These are phyloP conservation scores for Phyllostachys edulis DNA, from an alignment of 176 grass and related monocot species.

Conservation along the genomic window DNA sequence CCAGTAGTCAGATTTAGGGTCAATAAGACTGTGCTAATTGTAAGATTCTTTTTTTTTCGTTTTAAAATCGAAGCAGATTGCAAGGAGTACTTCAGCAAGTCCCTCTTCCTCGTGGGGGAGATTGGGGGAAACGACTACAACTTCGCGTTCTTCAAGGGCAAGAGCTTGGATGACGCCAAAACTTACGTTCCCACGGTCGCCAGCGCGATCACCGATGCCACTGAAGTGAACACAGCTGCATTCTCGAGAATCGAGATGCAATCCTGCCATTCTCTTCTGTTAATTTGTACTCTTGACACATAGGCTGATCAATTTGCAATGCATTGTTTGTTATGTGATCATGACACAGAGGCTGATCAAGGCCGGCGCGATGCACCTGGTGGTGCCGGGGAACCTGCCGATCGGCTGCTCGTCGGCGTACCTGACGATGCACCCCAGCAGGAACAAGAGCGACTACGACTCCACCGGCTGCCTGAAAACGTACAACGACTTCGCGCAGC, in stretches of 20 bases:
- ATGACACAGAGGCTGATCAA: constrained; percentile 61
- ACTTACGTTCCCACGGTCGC: constrained; percentile 64
- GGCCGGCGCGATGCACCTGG: constrained; percentile 65
- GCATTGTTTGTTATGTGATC: background rate
- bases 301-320: background rate
- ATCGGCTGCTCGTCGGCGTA: constrained; percentile 86
- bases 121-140: constrained; percentile 91
- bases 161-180: constrained; percentile 63
- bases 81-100: constrained; percentile 65
- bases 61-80: constrained; percentile 42
- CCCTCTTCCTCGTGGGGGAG: constrained; percentile 81
- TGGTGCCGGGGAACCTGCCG: constrained; percentile 85
- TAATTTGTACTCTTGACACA: background rate
- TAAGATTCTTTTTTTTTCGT: background rate
- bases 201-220: constrained; percentile 51
- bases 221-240: constrained; percentile 43
- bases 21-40: background rate
- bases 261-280: background rate
- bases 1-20: background rate
- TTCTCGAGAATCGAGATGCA: background rate
- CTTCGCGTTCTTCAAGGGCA: constrained; percentile 79
- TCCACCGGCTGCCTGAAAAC: constrained; percentile 60
- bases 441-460: constrained; percentile 60
- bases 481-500: constrained; percentile 73
- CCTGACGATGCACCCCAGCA: constrained; percentile 59